Evolutionary conservation across 768 basidiomycete genomes (phyloP).

Genomic region (Rhodotorula diobovata): DNA sequence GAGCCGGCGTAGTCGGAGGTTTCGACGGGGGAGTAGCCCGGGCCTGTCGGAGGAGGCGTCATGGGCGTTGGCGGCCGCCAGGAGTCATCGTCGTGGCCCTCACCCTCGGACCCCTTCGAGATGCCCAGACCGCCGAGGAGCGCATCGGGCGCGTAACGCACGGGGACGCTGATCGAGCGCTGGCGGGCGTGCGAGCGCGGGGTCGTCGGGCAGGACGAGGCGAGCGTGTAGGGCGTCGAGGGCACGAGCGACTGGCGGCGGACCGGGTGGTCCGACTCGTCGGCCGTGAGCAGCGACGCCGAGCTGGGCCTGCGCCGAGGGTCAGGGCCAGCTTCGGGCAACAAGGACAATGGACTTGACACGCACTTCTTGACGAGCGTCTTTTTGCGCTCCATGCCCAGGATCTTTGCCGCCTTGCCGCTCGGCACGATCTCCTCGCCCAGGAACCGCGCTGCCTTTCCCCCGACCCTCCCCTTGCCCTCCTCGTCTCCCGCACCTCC

Average conservation of each 20-base stretch:
- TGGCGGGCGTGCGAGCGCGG: background rate
- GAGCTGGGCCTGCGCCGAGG: background rate
- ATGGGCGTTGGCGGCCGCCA: background rate
- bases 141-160: background rate
- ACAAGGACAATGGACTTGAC: background rate
- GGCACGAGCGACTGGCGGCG: background rate
- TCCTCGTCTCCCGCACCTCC: background rate
- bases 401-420: constrained; percentile 27
- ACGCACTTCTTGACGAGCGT: constrained; percentile 20
- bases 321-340: background rate
- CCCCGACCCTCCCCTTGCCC: constrained; percentile 1
- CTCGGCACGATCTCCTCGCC: constrained; percentile 28
- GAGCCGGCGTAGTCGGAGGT: constrained; percentile 4
- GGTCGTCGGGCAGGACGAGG: background rate
- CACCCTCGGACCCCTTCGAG: background rate
- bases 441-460: constrained; percentile 25
- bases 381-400: constrained; percentile 27
- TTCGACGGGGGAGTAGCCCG: background rate
- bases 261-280: background rate
- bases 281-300: background rate
- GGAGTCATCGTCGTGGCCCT: background rate
- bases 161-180: background rate
- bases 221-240: background rate
- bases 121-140: background rate
- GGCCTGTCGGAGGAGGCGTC: background rate